phyloP scores from a whole-genome alignment of 768 basidiomycete genomes.

The Lanmaoa rubissima region DNA sequence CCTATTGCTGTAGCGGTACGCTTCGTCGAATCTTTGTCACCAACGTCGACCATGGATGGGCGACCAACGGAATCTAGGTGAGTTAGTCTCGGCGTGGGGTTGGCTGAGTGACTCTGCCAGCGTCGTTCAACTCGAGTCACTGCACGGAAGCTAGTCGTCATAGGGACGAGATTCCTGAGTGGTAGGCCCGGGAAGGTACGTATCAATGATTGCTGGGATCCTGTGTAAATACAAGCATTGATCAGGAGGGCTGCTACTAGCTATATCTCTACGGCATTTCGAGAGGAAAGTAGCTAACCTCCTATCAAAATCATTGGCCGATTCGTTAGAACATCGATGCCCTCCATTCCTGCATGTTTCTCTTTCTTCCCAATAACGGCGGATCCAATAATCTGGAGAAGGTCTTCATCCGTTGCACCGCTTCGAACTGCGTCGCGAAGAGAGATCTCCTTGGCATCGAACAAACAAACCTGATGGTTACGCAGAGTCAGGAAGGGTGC shows the following conservation, averaged over 20 bases:
- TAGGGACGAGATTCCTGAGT: not conserved
- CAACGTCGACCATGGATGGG: slow-evolving; percentile 83
- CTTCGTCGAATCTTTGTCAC: slow-evolving; percentile 55
- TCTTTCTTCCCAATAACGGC: slow-evolving; percentile 72
- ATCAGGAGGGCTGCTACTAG: slow-evolving; percentile 24
- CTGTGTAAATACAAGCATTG: slow-evolving; percentile 23
- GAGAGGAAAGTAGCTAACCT: slow-evolving; percentile 64
- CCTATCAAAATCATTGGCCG: slow-evolving; percentile 92
- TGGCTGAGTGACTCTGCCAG: slow-evolving; percentile 19
- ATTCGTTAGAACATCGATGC: slow-evolving; percentile 73
- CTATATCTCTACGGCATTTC: slow-evolving; percentile 16
- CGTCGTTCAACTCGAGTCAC: slow-evolving; percentile 18
- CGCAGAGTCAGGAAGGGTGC: slow-evolving; percentile 1
- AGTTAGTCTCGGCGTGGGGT: slow-evolving; percentile 42
- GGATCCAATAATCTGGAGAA: slow-evolving; percentile 58
- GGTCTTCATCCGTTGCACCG: slow-evolving; percentile 60
- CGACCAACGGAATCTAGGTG: slow-evolving; percentile 73
- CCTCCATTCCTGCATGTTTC: slow-evolving; percentile 83
- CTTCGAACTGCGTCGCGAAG: slow-evolving; percentile 70
- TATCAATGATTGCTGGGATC: slow-evolving; percentile 5
- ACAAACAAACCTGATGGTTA: slow-evolving; percentile 70
- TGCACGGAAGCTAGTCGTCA: not conserved
- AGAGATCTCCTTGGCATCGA: slow-evolving; percentile 81
- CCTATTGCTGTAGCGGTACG: slow-evolving; percentile 77
- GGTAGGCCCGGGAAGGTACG: not conserved